phyloP scores from a whole-genome alignment of 2,329 filamentous ascomycete species.

The Fusarium tupiense region DNA sequence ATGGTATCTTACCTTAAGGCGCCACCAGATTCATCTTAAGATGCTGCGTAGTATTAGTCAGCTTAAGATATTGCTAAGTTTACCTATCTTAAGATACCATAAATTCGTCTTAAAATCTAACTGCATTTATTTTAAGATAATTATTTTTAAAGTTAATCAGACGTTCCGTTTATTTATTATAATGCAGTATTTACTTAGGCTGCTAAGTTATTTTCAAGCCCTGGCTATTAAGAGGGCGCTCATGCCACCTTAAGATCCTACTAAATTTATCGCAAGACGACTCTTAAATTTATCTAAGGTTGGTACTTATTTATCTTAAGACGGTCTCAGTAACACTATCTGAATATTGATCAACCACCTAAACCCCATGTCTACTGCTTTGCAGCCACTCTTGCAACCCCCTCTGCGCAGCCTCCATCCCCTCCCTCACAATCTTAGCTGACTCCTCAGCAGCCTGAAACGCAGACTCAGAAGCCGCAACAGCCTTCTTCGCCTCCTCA shows the following conservation, averaged over 20 bases:
- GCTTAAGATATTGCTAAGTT: too few species aligned
- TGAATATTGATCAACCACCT: neutral
- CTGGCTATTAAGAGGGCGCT: too few species aligned
- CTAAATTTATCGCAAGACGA: neutral
- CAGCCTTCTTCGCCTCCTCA: neutral
- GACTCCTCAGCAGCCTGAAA: slow-evolving; percentile 17
- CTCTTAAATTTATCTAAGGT: accelerated
- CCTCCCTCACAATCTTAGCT: slow-evolving; percentile 4
- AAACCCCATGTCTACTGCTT: slow-evolving; percentile 20
- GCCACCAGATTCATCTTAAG: neutral
- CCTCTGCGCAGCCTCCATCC: slow-evolving; percentile 19
- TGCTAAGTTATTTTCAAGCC: too few species aligned
- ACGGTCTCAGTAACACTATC: accelerated
- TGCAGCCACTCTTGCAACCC: slow-evolving; percentile 27
- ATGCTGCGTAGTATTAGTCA: too few species aligned
- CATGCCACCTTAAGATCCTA: neutral
- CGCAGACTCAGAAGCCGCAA: slow-evolving; percentile 16
- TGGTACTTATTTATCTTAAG: neutral
- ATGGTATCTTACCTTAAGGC: neutral
- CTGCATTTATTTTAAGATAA: too few species aligned
- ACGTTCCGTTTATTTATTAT: too few species aligned
- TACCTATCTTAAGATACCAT: too few species aligned
- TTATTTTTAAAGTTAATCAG: too few species aligned
- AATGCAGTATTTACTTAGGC: too few species aligned
- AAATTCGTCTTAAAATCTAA: too few species aligned